Base-by-base conservation (phyloP, 495 filamentous ascomycete species). In the Trichodelitschia bisporula region DNA sequence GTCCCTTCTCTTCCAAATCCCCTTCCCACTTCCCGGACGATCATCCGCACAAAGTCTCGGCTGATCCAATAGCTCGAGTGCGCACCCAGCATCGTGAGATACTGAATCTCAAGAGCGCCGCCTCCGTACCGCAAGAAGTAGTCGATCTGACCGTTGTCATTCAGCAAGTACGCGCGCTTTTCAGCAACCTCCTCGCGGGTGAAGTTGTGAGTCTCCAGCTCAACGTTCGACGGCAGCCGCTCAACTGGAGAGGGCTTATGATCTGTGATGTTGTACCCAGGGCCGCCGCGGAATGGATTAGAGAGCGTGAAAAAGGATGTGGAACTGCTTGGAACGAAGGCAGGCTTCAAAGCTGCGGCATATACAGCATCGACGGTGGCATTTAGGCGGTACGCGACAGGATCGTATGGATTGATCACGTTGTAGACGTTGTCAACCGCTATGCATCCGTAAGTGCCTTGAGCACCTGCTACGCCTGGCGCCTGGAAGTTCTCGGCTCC, bases 371-470 rank as follows among this genome's bases (percentile, higher is more conserved):
- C 86, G 19, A 91, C 68, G 4, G 80, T 69, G 15, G 82, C 79
- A 44, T 93, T 95, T 35, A 97, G 63, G 13, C 77, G 63, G 50
- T 93, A 95, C 11, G 79, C 76, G 24, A 97, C 50, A 6, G 52
- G 52, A 33, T 86, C 27, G 78, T 44, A 53, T 1, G 36, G 25
- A 49, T 47, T 72, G 57, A 95, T 62, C 37, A 97, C 68, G 46
- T 97, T 97, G 60, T 93, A 97, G 27, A 97, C 61, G 46, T 97
- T 97, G 42, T 92, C 79, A 5, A 92, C 77, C 3, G 83, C 77
- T 21, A 93, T 53, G 49, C 84, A 97, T 17, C 86, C 86, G 46
- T 80, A 92, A 9, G 54, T 64, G 29, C 75, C 83, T 10, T 58
- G 56, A 27, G 83, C 68, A 4, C 77, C 82, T 21, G 71, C 69